phyloP scores from a whole-genome alignment of 176 grass and related monocot genomes.

The Oryza meridionalis region DNA sequence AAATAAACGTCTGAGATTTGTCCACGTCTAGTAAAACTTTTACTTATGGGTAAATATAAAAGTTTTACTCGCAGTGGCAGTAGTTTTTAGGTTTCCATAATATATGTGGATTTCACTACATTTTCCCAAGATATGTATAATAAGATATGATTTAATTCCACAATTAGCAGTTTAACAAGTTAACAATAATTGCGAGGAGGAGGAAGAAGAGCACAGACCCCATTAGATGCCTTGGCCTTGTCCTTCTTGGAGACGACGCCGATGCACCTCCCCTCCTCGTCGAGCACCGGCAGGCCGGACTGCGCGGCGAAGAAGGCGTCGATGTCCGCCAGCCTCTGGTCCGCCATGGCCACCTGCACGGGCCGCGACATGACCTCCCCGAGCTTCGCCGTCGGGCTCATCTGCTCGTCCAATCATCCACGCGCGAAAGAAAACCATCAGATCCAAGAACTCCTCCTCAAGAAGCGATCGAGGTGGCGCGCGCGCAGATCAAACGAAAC shows the following conservation, averaged over 20 bases:
- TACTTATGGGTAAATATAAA: no score
- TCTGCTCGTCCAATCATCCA: conserved; percentile 45
- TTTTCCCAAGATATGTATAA: no score
- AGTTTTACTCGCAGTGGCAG: no score
- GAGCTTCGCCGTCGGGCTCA: conserved; percentile 55
- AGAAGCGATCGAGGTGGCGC: background rate
- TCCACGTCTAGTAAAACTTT: no score
- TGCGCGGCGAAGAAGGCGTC: conserved; percentile 54
- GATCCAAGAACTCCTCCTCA: background rate
- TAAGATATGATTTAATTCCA: no score
- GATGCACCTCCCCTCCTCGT: conserved; percentile 56
- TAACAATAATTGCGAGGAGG: background rate
- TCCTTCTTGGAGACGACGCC: conserved; percentile 79
- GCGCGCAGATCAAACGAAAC: background rate
- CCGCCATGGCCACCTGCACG: conserved; percentile 51
- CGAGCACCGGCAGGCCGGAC: conserved; percentile 69
- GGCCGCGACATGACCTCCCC: conserved; percentile 66
- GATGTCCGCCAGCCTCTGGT: conserved; percentile 59
- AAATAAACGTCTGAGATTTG: no score
- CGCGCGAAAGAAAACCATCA: background rate
- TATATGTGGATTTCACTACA: no score
- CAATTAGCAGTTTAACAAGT: background rate
- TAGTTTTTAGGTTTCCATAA: no score
- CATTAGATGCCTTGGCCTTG: conserved; percentile 54
- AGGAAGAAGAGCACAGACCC: conserved; percentile 43